Base-by-base conservation (phyloP, 352 stramenopile genomes). In the Achlya hypogyna region DNA sequence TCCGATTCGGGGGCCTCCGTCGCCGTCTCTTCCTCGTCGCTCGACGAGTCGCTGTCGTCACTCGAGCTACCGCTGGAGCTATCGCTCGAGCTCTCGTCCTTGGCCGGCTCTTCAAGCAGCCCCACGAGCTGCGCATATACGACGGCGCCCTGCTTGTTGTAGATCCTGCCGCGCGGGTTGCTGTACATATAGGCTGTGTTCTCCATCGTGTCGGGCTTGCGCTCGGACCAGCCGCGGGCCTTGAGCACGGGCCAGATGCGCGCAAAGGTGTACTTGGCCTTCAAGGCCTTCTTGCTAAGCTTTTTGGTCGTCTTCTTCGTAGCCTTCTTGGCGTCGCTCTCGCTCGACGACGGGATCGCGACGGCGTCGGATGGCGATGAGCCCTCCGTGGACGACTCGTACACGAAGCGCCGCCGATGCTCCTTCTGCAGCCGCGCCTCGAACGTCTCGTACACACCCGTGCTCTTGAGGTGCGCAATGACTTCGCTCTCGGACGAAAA, bases 401-500 rank as follows among this genome's bases (percentile, higher is more conserved):
- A 38, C 2, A 56, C 25, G 31, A 22, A 56, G 12, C 31, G 25
- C 14, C 49, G 49, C 8, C 49, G 49, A 20, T 56, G 49, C 6
- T 56, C 49, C 31, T 56, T 56, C 25, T 35, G 49, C 5, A 67
- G 42, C 10, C 29, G 5, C 4, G 9, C 14, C 10, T 42, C 60
- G 31, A 67, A 35, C 22, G 29, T 32, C 0, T 18, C 9, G 16
- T 49, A 67, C 32, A 59, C 40, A 10, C 42, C 42, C 9, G 60
- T 45, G 2, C 1, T 2, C 25, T 58, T 67, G 12, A 67, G 23
- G 51, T 67, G 42, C n/a, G 22, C 29, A 35, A 58, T 38, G 6
- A 67, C 22, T 22, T 67, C 60, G 27, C 23, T 45, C 43, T 67
- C 60, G n/a, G 23, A 51, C n/a, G 31, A 31, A 22, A 58, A 67